These are phyloP conservation scores for Chrysosphaeria jannelii DNA, from an alignment of 2,329 filamentous ascomycete genomes.

Conservation along the genomic window DNA sequence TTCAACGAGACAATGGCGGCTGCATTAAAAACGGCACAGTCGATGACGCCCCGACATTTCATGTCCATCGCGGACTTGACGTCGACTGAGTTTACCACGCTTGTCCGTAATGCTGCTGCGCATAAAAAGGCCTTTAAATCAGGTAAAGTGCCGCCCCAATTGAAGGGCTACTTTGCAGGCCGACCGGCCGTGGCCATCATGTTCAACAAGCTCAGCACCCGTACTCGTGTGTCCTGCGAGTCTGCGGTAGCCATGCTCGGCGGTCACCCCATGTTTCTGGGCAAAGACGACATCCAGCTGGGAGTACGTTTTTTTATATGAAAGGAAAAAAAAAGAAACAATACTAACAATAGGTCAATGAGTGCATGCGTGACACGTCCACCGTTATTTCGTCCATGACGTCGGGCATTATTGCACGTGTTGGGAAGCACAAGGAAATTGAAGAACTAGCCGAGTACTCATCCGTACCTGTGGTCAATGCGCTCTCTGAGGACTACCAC, in stretches of 20 bases:
- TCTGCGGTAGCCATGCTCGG: conserved; percentile 67
- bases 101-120: conserved; percentile 54
- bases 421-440: conserved; percentile 49
- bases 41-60: conserved; percentile 50
- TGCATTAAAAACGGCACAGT: no score
- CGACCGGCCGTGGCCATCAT: conserved; percentile 65
- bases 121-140: conserved; percentile 50
- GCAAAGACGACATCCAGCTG: conserved; percentile 85
- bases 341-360: conserved; percentile 67
- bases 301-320: conserved; percentile 30
- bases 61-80: conserved; percentile 75
- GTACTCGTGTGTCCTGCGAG: conserved; percentile 82
- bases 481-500: conserved; percentile 70
- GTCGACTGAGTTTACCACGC: conserved; percentile 43
- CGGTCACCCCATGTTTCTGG: conserved; percentile 86
- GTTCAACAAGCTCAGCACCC: conserved; percentile 86
- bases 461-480: conserved; percentile 58
- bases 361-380: conserved; percentile 78
- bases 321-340: no score
- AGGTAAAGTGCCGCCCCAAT: conserved; percentile 17
- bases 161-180: conserved; percentile 34
- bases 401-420: conserved; percentile 53
- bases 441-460: conserved; percentile 39
- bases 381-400: conserved; percentile 87
- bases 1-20: no score